A percentile compares a stretch with the other conserved stretches of the same genome.
These are phyloP conservation scores for Neurospora discreta DNA, from an alignment of 495 filamentous ascomycete genomes.

Conservation along the genomic window DNA sequence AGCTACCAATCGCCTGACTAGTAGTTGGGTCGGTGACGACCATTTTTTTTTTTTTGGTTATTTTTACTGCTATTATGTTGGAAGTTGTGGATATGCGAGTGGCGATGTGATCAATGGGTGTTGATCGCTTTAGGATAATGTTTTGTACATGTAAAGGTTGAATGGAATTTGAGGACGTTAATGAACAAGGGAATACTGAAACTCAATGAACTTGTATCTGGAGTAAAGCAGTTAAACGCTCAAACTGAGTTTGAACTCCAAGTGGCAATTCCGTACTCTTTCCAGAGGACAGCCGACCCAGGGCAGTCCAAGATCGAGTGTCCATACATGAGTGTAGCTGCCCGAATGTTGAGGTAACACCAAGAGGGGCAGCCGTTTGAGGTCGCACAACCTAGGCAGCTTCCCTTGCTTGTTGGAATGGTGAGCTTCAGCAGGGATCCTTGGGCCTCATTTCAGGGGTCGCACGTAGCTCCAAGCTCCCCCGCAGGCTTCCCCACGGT, in stretches of 20 bases:
- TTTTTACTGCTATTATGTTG: no score
- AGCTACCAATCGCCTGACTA: slow-evolving; percentile 4
- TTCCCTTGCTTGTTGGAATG: no score
- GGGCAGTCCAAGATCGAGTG: background rate
- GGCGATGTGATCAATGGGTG: no score
- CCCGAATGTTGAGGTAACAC: background rate
- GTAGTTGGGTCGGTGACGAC: slow-evolving; percentile 40
- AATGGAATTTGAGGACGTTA: no score
- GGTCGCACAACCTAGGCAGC: background rate
- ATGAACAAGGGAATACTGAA: no score
- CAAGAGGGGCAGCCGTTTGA: background rate
- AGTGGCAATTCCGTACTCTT: background rate
- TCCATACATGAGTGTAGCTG: background rate
- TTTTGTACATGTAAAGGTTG: no score
- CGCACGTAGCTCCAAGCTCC: background rate
- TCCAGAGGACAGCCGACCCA: background rate
- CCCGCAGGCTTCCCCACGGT: background rate
- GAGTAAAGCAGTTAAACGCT: background rate
- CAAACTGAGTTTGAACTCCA: background rate
- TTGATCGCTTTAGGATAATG: no score
- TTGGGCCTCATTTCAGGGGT: background rate
- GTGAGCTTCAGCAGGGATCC: background rate
- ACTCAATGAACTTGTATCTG: background rate
- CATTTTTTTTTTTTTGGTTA: no score
- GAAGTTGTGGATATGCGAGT: no score